Base-by-base conservation (phyloP, 495 filamentous ascomycete species). In the Patellaria atrata region DNA sequence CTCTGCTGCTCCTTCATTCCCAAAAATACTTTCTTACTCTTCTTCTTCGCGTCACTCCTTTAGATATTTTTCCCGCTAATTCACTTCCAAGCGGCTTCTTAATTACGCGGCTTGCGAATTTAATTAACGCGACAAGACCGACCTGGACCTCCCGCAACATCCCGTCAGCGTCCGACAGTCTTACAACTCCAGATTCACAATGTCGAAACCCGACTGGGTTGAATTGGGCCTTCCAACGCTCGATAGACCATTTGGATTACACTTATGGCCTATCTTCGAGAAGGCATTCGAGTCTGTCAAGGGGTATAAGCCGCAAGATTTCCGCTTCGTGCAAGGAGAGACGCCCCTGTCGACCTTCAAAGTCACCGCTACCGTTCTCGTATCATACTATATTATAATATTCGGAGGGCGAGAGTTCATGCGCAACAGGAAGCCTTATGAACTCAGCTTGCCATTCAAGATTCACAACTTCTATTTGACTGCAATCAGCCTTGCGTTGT, bases 181-280 rank as follows among this genome's bases (percentile, higher is more conserved):
- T 25, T 13, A 15, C 16, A 16, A 14, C 28, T 24, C 32, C 37
- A 38, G 27, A 22, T 22, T 12, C 30, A 49, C 18, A 18, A 46
- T 48, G 49, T 45, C 41, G 35, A 33, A 40, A 29, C 45, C 52
- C 8, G 23, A 41, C 19, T 60, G 53, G 54, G 51, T 61, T 22
- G 40, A 57, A 24, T 35, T 40, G 40, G 57, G 57, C 38, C 29
- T 34, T 23, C 87, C 87, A 18, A 82, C 81, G 22, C 64, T 94
- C 45, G 86, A 94, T 55, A 72, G 80, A 47, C 89, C 89, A 9
- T 94, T 97, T 54, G 89, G 86, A 52, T 65, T 94, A 40, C 63
- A 79, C 27, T 59, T 96, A 59, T 97, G 89, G 89, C 87, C 89
- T 40, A 71, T 89, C 60, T 97, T 96, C 70, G 77, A 76, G 62